A percentile compares a stretch with the other conserved stretches of the same genome.
These are phyloP conservation scores for Erythrobasidium hasegawianum DNA, from an alignment of 1,284 basidiomycete species.

Conservation along the genomic window DNA sequence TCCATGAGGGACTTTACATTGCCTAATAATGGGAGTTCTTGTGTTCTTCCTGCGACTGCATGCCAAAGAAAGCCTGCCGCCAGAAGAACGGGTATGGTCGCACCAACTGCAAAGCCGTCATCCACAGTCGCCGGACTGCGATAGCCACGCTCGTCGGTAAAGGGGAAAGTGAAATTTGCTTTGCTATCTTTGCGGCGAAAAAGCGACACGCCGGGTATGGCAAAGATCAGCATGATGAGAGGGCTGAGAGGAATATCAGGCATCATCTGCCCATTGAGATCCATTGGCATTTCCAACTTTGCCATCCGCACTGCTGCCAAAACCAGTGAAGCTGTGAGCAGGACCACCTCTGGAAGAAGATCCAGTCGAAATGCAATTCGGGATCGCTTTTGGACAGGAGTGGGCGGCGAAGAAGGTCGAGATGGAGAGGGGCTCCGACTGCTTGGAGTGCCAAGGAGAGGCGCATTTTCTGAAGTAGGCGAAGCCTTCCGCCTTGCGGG, in stretches of 20 bases:
- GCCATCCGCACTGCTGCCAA: constrained; percentile 40
- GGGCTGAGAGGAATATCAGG: constrained; percentile 37
- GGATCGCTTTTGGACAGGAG: constrained; percentile 3
- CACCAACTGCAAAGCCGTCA: constrained; percentile 44
- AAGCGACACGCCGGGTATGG: constrained; percentile 42
- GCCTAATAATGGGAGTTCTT: constrained; percentile 33
- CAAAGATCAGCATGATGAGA: constrained; percentile 36
- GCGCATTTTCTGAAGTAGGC: constrained; percentile 1
- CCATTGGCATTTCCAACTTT: constrained; percentile 28
- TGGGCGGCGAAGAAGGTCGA: not conserved
- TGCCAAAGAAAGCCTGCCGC: constrained; percentile 42
- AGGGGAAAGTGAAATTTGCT: constrained; percentile 44
- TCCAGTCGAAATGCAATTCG: constrained; percentile 36
- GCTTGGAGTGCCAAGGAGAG: not conserved
- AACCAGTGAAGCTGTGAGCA: constrained; percentile 38
- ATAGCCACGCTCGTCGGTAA: constrained; percentile 47
- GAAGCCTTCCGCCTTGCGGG: constrained; percentile 12
- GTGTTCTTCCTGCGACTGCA: constrained; percentile 32
- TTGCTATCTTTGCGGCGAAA: constrained; percentile 38
- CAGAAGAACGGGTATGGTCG: constrained; percentile 44
- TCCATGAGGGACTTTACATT: constrained; percentile 39
- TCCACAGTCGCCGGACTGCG: constrained; percentile 41
- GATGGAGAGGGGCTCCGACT: not conserved
- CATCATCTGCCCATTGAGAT: constrained; percentile 24
- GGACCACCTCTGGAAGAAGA: constrained; percentile 40